Base-by-base conservation (phyloP, 176 grass and related monocot genomes). In the Musa schizocarpa region DNA sequence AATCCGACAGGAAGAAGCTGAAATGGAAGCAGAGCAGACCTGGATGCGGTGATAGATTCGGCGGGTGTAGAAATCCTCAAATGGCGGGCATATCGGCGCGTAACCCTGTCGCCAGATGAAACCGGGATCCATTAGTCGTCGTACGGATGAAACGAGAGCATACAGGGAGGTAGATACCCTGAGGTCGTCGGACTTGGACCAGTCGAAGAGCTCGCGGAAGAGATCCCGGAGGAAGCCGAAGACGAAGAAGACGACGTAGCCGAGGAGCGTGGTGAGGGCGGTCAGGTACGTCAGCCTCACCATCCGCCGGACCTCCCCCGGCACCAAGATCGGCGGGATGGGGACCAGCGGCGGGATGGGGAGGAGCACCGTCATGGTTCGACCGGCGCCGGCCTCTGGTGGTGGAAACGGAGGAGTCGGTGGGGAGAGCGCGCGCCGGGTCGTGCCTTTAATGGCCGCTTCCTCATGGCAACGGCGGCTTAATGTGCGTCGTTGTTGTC, bases 11-110 rank as follows among this genome's bases (percentile, higher is more conserved):
- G 34, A 43, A 43, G 34, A 43, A 43, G 34, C 34, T 43, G 34
- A 43, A 43, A 43, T 43, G 34, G 34, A 43, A 43, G 34, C 34
- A 43, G 34, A 43, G 13, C 6, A 34, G 21, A 68, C 65, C 65
- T 68, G 65, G 11, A 68, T 68, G 65, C 65, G 65, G 65, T 34
- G 65, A 29, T 68, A 68, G 24, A 68, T 68, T 68, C 65, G 65
- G 65, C 65, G 65, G 65, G 65, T 68, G 25, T 68, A 68, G 65
- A 68, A 68, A 43, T 68, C 65, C 65, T 68, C 65, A 43, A 43
- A 43, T 11, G 65, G 13, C 65, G 65, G 65, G 26, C 65, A 68
- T 13, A 68, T 68, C 65, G 65, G 65, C 27, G 65, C 65, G 24
- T 68, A 68, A 34, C 65, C 65, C 65, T 68, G 26, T 9, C n/a